Conservation (phyloP, 179 eudicot genomes). For the Spinacia oleracea region DNA sequence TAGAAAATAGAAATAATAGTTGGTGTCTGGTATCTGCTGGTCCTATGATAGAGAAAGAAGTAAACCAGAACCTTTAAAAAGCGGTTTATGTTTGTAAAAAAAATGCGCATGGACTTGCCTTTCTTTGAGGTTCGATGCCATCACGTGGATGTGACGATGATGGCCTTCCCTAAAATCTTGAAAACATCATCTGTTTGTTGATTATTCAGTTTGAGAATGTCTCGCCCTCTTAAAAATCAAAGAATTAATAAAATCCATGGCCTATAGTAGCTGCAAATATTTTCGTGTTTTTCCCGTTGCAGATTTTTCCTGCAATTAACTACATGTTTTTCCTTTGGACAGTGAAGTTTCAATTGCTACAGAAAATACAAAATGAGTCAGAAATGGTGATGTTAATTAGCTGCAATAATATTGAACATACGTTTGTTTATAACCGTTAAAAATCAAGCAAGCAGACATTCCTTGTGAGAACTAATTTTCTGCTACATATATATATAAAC, state of each 20-base stretch:
- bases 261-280: background rate
- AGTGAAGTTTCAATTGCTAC: background rate
- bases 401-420: background rate
- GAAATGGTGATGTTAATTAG: background rate
- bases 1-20: background rate
- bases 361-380: background rate
- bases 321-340: background rate
- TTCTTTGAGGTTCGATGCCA: constrained; percentile 3
- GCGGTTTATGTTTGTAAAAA: background rate
- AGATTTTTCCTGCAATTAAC: background rate
- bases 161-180: constrained; percentile 6
- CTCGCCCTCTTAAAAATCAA: background rate
- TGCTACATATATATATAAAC: background rate
- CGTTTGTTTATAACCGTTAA: background rate
- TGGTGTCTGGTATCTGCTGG: background rate
- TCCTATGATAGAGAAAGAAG: constrained; percentile 8
- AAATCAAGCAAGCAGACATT: background rate
- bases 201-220: background rate
- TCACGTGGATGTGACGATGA: background rate
- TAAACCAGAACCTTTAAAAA: constrained; percentile 12
- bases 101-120: background rate
- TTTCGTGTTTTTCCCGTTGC: background rate
- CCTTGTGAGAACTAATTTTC: background rate
- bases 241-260: background rate
- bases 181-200: constrained; percentile 7